Percentiles rank a stretch among this genome's conserved stretches.
Evolutionary conservation across 1,284 basidiomycete species (phyloP).

Genomic region (Malassezia pachydermatis): DNA sequence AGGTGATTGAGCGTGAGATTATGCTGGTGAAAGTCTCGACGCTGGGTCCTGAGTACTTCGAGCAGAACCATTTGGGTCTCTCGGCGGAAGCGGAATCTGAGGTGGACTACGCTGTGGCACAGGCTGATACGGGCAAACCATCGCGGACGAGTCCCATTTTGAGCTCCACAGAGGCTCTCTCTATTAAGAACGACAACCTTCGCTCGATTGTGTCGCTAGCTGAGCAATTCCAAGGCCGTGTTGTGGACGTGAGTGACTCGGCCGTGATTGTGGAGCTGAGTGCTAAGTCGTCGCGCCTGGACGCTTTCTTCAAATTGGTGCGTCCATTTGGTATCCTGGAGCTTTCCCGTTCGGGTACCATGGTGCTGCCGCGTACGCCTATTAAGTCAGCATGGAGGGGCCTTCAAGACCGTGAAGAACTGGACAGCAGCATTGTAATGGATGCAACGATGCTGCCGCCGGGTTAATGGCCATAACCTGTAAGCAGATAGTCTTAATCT

Average conservation of each 20-base stretch:
- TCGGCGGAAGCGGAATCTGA: conserved; percentile 28
- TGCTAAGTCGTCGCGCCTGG: conserved; percentile 79
- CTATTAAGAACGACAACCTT: conserved; percentile 79
- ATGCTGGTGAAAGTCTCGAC: conserved; percentile 86
- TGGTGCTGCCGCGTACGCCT: conserved; percentile 44
- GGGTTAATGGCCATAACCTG: no score
- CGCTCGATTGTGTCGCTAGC: conserved; percentile 74
- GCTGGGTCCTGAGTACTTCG: conserved; percentile 92
- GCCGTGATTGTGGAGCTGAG: conserved; percentile 89
- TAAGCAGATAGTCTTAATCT: background rate
- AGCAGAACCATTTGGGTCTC: conserved; percentile 48
- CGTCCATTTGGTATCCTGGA: conserved; percentile 93
- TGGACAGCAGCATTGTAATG: conserved; percentile 29
- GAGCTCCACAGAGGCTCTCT: conserved; percentile 66
- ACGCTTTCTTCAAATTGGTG: conserved; percentile 82
- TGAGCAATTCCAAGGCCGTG: conserved; percentile 77
- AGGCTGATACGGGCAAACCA: conserved; percentile 13
- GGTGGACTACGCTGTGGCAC: conserved; percentile 17
- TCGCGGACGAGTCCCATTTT: conserved; percentile 52
- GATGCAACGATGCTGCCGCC: conserved; percentile 44
- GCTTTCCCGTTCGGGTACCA: conserved; percentile 69
- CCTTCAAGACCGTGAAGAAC: conserved; percentile 27
- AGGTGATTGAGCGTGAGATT: conserved; percentile 68
- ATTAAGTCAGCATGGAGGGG: conserved; percentile 39
- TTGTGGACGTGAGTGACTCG: conserved; percentile 90